These are phyloP conservation scores for Drechslerella coelobrocha DNA, from an alignment of 2,329 filamentous ascomycete genomes.

Conservation along the genomic window DNA sequence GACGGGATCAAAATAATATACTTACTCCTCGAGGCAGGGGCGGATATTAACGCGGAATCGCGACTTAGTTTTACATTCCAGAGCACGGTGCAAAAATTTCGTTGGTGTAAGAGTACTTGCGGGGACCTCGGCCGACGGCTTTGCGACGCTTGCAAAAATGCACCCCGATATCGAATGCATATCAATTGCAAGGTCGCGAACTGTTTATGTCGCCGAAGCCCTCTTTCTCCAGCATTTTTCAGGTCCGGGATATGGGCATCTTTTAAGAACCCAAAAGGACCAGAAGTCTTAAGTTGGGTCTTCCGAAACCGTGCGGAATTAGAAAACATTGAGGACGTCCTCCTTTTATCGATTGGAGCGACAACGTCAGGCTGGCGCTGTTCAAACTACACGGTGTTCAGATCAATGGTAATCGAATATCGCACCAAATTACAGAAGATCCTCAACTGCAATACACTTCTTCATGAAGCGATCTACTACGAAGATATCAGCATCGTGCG, in stretches of 20 bases:
- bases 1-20: not conserved
- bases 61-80: too few species aligned
- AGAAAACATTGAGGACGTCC: conserved; percentile 1
- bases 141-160: too few species aligned
- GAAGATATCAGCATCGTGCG: not conserved
- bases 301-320: not conserved
- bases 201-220: too few species aligned
- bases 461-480: conserved; percentile 18
- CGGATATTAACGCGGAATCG: conserved; percentile 3
- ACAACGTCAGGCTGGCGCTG: not conserved
- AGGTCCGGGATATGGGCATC: too few species aligned
- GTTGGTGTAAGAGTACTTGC: too few species aligned
- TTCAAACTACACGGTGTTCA: conserved; percentile 3
- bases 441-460: conserved; percentile 10
- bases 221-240: too few species aligned
- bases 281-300: conserved; percentile 2
- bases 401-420: not conserved
- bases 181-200: too few species aligned
- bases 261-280: too few species aligned
- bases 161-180: too few species aligned
- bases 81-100: too few species aligned
- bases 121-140: too few species aligned
- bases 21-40: not conserved
- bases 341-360: conserved; percentile 1
- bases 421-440: not conserved